Conservation (phyloP, 768 basidiomycete species). For the Pisolithus tinctorius region DNA sequence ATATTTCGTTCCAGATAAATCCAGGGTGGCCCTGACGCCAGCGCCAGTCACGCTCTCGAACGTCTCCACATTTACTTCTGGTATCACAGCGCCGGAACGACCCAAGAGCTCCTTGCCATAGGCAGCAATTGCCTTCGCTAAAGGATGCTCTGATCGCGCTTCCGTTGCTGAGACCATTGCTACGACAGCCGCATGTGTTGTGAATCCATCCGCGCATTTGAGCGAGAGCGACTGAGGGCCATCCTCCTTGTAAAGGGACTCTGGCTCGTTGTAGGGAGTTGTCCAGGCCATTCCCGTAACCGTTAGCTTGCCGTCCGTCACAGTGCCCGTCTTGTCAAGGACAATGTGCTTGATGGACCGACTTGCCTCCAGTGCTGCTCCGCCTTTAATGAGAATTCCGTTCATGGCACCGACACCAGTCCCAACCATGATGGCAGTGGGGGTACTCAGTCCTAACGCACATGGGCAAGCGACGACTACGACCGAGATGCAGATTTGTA, state of each 20-base stretch:
- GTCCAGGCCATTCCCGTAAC: conserved; percentile 79
- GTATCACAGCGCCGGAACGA: conserved; percentile 31
- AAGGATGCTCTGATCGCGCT: conserved; percentile 90
- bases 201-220: conserved; percentile 55
- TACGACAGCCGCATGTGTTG: conserved; percentile 53
- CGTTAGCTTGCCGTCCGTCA: conserved; percentile 89
- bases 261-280: conserved; percentile 28
- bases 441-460: conserved; percentile 91
- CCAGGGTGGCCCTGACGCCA: conserved; percentile 71
- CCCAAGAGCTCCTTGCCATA: conserved; percentile 67
- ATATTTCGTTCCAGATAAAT: conserved; percentile 44
- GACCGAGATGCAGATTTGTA: conserved; percentile 96
- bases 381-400: conserved; percentile 97
- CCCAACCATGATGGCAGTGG: conserved; percentile 99
- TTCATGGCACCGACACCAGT: conserved; percentile 96
- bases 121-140: conserved; percentile 86
- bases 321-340: conserved; percentile 95
- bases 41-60: conserved; percentile 90
- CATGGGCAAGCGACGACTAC: conserved; percentile 98
- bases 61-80: conserved; percentile 51
- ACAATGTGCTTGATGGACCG: conserved; percentile 74
- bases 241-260: conserved; percentile 11
- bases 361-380: conserved; percentile 88
- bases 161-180: conserved; percentile 85
- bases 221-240: conserved; percentile 9